Base-by-base conservation (phyloP, 2,329 filamentous ascomycete species). In the Catunica adiposa region DNA sequence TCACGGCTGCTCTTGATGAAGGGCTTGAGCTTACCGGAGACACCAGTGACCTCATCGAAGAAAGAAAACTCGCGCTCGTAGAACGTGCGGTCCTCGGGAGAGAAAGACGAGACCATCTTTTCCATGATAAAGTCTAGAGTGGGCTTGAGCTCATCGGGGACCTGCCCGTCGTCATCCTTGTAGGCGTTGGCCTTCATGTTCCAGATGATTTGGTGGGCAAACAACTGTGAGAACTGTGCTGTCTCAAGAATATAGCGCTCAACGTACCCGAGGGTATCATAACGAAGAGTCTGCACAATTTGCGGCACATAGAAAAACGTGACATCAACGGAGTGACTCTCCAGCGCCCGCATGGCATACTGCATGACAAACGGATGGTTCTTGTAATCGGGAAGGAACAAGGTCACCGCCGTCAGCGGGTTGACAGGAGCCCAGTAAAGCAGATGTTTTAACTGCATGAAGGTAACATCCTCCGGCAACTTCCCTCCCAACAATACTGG, bases 101-200 rank as follows among this genome's bases (percentile, higher is more conserved):
- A 84, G 68, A 97, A 98, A 66, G 85, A 87, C 9, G 78, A 73
- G 54, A 95, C 80, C 72, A 99, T 81, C 62, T 83, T 84, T 26
- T 77, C 75, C 81, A 88, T 94, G 61, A 98, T 92, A 55, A 82
- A 81, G 69, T 98, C 94, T 2, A 99, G 77, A 0, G 84, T 92
- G 2, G 92, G 90, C 66, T 99, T 98, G 64, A 96, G 85, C 2
- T 82, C 79, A 67, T 98, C 92, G 20, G 92, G 89, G 60, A 94
- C 79, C 63, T 84, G 80, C 14, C 84, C 89, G 62, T 96, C 88
- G 63, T 98, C 90, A 61, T 98, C 94, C 67, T 96, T 98, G 75
- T 86, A 98, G 1, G 89, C 86, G 67, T 98, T 99, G 31, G 92
- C 92, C 67, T 97, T 98, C 84, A 99, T 98, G 67, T 98, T 99